phyloP scores from a whole-genome alignment of 1,284 basidiomycete species.

The Hypsizygus ulmarius region DNA sequence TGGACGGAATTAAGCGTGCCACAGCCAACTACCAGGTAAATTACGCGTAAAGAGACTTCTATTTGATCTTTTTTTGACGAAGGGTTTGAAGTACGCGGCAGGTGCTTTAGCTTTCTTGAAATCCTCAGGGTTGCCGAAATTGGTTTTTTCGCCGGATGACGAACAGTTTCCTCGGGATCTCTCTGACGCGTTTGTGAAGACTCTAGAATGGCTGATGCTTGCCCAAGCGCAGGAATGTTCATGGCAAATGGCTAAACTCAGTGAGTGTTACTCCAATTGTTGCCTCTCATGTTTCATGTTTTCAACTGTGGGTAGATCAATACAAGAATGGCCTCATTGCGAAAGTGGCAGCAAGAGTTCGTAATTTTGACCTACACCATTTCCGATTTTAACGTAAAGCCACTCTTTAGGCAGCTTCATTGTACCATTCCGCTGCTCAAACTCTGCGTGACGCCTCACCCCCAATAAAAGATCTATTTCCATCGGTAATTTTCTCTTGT shows the following conservation, averaged over 20 bases:
- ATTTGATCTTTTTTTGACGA: constrained; percentile 9
- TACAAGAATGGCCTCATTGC: constrained; percentile 86
- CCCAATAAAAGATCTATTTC: constrained; percentile 47
- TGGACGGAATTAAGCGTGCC: constrained; percentile 78
- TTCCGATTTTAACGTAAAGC: constrained; percentile 3
- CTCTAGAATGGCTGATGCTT: constrained; percentile 78
- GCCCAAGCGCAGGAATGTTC: constrained; percentile 97
- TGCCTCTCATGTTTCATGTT: constrained; percentile 11
- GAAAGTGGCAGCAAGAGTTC: constrained; percentile 77
- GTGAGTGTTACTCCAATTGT: constrained; percentile 38
- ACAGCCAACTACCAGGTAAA: constrained; percentile 70
- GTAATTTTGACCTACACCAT: constrained; percentile 4
- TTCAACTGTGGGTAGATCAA: constrained; percentile 44
- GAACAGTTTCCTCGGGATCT: constrained; percentile 65
- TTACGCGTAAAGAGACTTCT: constrained; percentile 5
- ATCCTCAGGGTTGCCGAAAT: constrained; percentile 54
- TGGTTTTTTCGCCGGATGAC: constrained; percentile 49
- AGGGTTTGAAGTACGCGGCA: constrained; percentile 61
- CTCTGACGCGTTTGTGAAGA: constrained; percentile 56
- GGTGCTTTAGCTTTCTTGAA: constrained; percentile 71
- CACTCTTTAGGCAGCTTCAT: constrained; percentile 52
- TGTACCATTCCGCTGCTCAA: constrained; percentile 61
- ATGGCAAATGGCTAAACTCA: constrained; percentile 90
- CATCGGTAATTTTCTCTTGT: constrained; percentile 42
- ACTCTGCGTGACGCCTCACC: constrained; percentile 51